Evolutionary conservation across 345 rosid species (phyloP), one percentile per base, ranked within the genome.

Genomic region (Salix dunnii): DNA sequence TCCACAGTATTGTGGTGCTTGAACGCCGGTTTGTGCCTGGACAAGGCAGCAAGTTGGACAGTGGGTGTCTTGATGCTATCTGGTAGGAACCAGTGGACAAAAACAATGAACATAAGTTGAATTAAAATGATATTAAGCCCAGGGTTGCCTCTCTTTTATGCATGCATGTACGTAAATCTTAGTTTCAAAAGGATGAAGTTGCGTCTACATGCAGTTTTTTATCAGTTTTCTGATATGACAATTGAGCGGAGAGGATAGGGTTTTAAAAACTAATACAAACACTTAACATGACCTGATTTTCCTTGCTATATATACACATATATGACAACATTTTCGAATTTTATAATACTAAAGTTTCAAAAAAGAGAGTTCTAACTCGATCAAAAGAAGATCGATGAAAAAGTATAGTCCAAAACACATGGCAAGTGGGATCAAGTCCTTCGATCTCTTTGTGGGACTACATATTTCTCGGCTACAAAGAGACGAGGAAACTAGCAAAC

Each of bases 391-490:
- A n/a, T n/a, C 25, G 62, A 33, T 30, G 69, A 16, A 66, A 66
- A 38, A 18, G 16, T 66, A 30, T 3, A 66, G 6, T 30, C 12
- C 43, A 18, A 66, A 66, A 35, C 43, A 66, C 9, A 66, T 6
- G 35, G 9, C 69, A 75, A 25, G 64, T 67, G 64, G 72, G 66
- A 48, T 53, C 23, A 38, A 53, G 33, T 40, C 27, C 51, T 61
- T 31, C 5, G 25, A 9, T 14, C 40, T 6, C 42, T 43, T 21
- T 35, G 36, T 53, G 43, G 68, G 84, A 80, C 84, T 75, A 4
- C 72, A 74, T 80, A 76, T 74, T 74, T 72, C 61, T 66, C 48
- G 28, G 73, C 31, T 21, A 64, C 43, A 60, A 64, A 40, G 38
- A 35, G 79, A 74, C 3, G 21, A 68, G 70, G 58, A 69, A 61